A percentile compares a stretch with the other conserved stretches of the same genome.
Conservation (phyloP, 345 rosid genomes). For the Eucalyptus rudis region DNA sequence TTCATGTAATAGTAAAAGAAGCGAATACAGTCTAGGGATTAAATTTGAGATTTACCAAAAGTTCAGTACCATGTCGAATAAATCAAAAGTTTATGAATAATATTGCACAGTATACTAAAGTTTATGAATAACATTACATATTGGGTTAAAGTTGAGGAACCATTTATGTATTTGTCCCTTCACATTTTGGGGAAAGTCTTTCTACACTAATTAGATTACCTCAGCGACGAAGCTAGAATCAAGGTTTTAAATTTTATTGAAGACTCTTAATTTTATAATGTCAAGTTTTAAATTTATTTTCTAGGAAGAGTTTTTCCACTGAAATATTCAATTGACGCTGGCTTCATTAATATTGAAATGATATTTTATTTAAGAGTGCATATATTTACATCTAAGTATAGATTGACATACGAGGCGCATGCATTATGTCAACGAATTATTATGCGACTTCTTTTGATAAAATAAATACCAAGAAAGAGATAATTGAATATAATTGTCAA, state of each 20-base stretch:
- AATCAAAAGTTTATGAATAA: too few species aligned
- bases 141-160: not conserved
- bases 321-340: not conserved
- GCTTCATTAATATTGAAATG: not conserved
- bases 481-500: not conserved
- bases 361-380: not conserved
- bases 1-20: too few species aligned
- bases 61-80: too few species aligned
- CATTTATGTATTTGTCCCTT: not conserved
- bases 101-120: too few species aligned
- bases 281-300: not conserved
- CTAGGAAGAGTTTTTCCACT: not conserved
- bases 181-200: not conserved
- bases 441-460: not conserved
- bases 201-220: not conserved
- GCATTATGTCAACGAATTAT: not conserved
- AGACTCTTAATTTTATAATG: not conserved
- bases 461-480: not conserved
- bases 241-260: not conserved
- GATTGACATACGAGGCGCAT: not conserved
- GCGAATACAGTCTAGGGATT: too few species aligned
- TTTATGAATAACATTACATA: not conserved
- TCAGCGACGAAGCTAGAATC: not conserved
- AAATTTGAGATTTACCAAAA: too few species aligned
- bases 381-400: not conserved